These are phyloP conservation scores for Triticum urartu DNA, from an alignment of 176 grass and related monocot genomes.

Conservation along the genomic window DNA sequence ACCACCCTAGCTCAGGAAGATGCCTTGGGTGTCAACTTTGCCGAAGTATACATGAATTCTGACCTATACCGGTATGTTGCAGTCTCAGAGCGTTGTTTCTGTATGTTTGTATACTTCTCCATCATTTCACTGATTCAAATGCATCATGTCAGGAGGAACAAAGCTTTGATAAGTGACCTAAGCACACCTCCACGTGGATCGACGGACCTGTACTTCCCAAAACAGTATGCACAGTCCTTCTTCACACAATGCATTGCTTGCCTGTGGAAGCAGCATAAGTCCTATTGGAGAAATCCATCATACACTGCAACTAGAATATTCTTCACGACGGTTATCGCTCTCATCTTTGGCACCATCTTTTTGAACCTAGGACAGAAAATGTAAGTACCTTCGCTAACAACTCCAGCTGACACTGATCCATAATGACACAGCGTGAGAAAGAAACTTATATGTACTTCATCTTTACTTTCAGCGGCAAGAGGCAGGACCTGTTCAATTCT, in stretches of 20 bases:
- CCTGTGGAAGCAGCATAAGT: constrained; percentile 90
- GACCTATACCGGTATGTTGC: constrained; percentile 59
- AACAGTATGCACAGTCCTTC: constrained; percentile 66
- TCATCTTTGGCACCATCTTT: constrained; percentile 92
- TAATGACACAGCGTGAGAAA: neutral
- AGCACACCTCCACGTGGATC: constrained; percentile 69
- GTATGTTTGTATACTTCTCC: neutral
- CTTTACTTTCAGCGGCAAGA: constrained; percentile 46
- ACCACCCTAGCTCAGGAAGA: constrained; percentile 76
- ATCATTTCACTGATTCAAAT: constrained; percentile 17
- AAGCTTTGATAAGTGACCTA: constrained; percentile 73
- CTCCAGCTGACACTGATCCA: neutral
- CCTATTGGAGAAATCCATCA: constrained; percentile 94
- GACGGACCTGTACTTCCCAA: constrained; percentile 69
- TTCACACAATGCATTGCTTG: constrained; percentile 79
- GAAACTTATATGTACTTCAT: constrained; percentile 12
- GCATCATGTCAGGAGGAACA: constrained; percentile 70
- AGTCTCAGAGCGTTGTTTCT: neutral
- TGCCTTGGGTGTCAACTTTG: constrained; percentile 64
- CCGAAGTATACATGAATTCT: constrained; percentile 72
- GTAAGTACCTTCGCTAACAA: constrained; percentile 49
- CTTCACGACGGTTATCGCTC: constrained; percentile 80
- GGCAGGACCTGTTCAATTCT: constrained; percentile 72
- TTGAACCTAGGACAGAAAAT: constrained; percentile 75
- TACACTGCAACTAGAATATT: constrained; percentile 93